Evolutionary conservation across 169 alveolate species (phyloP).

Genomic region (Haemoproteus tartakovskyi): DNA sequence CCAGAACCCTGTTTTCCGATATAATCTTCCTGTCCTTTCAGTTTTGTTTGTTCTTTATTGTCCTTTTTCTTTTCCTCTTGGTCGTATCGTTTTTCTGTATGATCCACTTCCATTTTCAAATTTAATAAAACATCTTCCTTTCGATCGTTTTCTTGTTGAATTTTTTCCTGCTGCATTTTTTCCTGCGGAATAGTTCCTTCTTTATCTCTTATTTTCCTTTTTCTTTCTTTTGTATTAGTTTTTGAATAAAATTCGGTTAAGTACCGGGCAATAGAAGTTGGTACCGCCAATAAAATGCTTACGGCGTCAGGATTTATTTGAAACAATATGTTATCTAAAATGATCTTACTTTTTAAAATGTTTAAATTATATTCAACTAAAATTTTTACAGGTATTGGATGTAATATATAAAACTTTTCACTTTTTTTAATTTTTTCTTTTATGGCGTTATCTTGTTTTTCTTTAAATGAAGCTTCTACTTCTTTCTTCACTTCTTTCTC

Average conservation of each 20-base stretch:
- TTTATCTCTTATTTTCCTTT: background rate
- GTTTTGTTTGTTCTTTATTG: no score
- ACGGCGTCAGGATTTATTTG: conserved; percentile 82
- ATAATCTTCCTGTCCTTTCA: no score
- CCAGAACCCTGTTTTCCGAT: background rate
- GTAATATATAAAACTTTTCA: conserved; percentile 46
- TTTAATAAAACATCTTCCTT: background rate
- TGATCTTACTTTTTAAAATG: conserved; percentile 38
- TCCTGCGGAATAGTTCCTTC: background rate
- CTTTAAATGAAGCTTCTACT: background rate
- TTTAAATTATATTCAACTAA: conserved; percentile 51
- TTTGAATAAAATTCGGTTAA: conserved; percentile 61
- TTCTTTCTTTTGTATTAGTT: conserved; percentile 15
- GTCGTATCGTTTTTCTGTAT: background rate
- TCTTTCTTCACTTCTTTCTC: background rate
- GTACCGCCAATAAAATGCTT: conserved; percentile 76
- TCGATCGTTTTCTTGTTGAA: background rate
- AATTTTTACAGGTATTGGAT: conserved; percentile 67
- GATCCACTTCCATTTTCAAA: background rate
- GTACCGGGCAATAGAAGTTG: conserved; percentile 72
- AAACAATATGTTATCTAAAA: conserved; percentile 79
- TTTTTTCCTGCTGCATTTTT: conserved; percentile 13
- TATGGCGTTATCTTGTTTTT: conserved; percentile 19
- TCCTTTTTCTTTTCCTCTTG: background rate
- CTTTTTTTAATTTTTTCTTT: conserved; percentile 17